Conservation (phyloP, 2,329 filamentous ascomycete species). For the Didymella segeticola region DNA sequence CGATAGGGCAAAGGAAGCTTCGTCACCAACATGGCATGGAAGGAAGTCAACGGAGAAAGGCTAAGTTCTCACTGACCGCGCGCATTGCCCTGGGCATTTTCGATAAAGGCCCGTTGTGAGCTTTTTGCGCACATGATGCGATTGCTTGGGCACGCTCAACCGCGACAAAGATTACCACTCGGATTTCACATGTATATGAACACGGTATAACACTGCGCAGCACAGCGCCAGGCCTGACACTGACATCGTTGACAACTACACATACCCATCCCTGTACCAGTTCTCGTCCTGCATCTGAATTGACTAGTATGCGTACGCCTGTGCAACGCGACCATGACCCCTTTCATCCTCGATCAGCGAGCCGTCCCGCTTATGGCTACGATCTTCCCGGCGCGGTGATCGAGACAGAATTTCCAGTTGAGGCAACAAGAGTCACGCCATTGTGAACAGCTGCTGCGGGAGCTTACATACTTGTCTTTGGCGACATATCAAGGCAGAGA, state of each 20-base stretch:
- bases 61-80: neutral
- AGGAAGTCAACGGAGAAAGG: neutral
- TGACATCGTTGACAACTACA: constrained; percentile 20
- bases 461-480: neutral
- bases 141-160: neutral
- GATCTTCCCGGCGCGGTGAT: constrained; percentile 24
- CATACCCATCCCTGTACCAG: constrained; percentile 2
- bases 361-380: constrained; percentile 10
- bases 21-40: neutral
- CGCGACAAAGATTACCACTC: neutral
- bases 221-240: constrained; percentile 13
- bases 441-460: neutral
- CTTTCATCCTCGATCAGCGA: constrained; percentile 7
- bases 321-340: constrained; percentile 18
- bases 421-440: constrained; percentile 3
- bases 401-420: constrained; percentile 25
- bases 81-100: too few species aligned
- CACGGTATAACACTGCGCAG: neutral
- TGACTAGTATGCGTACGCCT: constrained; percentile 20
- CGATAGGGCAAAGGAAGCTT: neutral
- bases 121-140: neutral
- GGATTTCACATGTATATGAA: constrained; percentile 1
- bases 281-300: constrained; percentile 26
- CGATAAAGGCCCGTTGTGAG: too few species aligned
- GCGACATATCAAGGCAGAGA: neutral